Conservation (phyloP, 2,329 filamentous ascomycete genomes). For the Aspergillus spinulosporus region DNA sequence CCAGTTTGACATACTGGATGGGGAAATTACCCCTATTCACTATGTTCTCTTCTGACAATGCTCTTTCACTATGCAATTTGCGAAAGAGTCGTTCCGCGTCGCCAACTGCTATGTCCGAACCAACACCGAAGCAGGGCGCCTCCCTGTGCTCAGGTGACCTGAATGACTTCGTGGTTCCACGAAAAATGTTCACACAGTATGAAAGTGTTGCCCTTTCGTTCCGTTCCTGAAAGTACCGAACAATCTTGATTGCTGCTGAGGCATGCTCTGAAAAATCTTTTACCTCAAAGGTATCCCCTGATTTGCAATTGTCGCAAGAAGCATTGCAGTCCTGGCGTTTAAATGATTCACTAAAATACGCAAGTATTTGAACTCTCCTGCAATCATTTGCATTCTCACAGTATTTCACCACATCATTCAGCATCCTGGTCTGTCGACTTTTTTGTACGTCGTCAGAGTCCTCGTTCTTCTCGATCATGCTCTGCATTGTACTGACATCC, state of each 20-base stretch:
- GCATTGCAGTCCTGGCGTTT: constrained; percentile 67
- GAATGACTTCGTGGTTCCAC: constrained; percentile 66
- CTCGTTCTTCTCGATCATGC: constrained; percentile 81
- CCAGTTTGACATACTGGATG: constrained; percentile 62
- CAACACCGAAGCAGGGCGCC: constrained; percentile 65
- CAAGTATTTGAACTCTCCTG: constrained; percentile 79
- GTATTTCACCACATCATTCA: constrained; percentile 79
- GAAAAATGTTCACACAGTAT: constrained; percentile 81
- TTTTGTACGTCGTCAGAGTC: constrained; percentile 72
- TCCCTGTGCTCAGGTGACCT: constrained; percentile 54
- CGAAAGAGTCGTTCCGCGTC: constrained; percentile 85
- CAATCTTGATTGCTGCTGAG: constrained; percentile 66
- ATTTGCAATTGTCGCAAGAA: constrained; percentile 87
- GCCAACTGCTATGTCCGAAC: constrained; percentile 67
- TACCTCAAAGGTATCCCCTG: constrained; percentile 67
- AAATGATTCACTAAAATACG: constrained; percentile 93
- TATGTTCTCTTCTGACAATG: constrained; percentile 69
- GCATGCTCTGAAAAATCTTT: constrained; percentile 78
- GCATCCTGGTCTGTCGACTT: constrained; percentile 78
- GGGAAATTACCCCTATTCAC: constrained; percentile 67
- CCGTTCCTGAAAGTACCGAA: constrained; percentile 52
- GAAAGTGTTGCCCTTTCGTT: constrained; percentile 66
- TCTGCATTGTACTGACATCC: constrained; percentile 71
- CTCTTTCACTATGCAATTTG: constrained; percentile 70
- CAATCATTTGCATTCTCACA: constrained; percentile 90